Evolutionary conservation across 306 rosid species (phyloP).

Genomic region (Rosa chinensis): DNA sequence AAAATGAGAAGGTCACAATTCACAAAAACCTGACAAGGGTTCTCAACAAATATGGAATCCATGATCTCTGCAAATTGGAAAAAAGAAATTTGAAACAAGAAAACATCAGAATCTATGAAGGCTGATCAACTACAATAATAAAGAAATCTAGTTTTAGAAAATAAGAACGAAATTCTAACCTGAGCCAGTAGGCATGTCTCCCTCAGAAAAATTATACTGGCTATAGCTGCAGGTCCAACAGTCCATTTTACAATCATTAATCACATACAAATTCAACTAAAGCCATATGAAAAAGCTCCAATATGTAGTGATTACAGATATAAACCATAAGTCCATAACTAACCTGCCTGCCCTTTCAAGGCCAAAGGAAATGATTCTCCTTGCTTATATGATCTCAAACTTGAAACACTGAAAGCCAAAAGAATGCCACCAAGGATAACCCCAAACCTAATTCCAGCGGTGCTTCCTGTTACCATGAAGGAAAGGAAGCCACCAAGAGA

Average conservation of each 20-base stretch:
- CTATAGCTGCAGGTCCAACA: constrained; percentile 62
- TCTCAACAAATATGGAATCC: constrained; percentile 39
- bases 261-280: background rate
- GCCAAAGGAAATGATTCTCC: constrained; percentile 58
- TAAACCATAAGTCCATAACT: constrained; percentile 28
- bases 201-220: constrained; percentile 62
- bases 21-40: constrained; percentile 73
- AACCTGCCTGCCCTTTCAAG: constrained; percentile 90
- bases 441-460: constrained; percentile 84
- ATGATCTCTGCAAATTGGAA: constrained; percentile 58
- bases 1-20: constrained; percentile 19
- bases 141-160: background rate
- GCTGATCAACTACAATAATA: constrained; percentile 5
- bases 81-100: constrained; percentile 11
- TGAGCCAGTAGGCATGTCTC: constrained; percentile 46
- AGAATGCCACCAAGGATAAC: constrained; percentile 79
- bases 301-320: background rate
- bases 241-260: constrained; percentile 23
- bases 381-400: constrained; percentile 62
- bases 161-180: constrained; percentile 46
- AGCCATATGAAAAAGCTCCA: constrained; percentile 6
- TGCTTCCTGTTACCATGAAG: constrained; percentile 87
- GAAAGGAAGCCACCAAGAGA: constrained; percentile 84
- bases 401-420: constrained; percentile 65
- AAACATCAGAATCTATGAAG: constrained; percentile 32